A percentile compares a stretch with the other conserved stretches of the same genome.
Conservation (phyloP, 129 eudicot genomes). For the Artemisia argyi region DNA sequence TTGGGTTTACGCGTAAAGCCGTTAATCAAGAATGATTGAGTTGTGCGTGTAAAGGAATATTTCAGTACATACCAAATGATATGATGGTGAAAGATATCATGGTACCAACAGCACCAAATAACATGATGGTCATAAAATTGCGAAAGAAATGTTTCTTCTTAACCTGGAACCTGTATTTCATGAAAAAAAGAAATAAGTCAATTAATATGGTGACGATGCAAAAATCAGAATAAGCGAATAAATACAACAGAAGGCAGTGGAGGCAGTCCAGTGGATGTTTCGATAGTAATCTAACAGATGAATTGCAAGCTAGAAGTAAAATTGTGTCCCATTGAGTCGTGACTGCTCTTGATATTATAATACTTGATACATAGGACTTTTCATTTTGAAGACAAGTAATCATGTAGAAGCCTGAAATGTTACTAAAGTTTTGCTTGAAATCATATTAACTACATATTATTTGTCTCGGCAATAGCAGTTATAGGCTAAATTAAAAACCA, state of each 20-base stretch:
- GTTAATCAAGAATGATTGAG: conserved; percentile 9
- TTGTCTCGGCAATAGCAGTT: conserved; percentile 7
- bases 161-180: conserved; percentile 81
- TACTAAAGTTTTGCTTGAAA: too few relatives aligned
- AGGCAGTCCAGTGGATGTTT: too few relatives aligned
- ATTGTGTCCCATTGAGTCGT: too few relatives aligned
- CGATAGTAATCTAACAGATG: too few relatives aligned
- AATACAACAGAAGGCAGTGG: background rate
- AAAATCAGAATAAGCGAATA: background rate
- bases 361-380: too few relatives aligned
- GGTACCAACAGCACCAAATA: conserved; percentile 96
- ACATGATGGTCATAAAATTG: conserved; percentile 73
- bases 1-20: background rate
- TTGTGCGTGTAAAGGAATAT: background rate
- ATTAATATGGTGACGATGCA: conserved; percentile 12
- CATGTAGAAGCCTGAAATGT: too few relatives aligned
- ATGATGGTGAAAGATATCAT: conserved; percentile 74
- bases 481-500: conserved; percentile 14
- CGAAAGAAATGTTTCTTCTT: conserved; percentile 93
- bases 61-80: conserved; percentile 59
- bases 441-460: background rate
- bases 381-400: too few relatives aligned
- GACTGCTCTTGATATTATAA: too few relatives aligned
- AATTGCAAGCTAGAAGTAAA: too few relatives aligned
- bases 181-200: conserved; percentile 1